Evolutionary conservation across 1,284 basidiomycete species (phyloP).

Genomic region (Marasmius sp.): DNA sequence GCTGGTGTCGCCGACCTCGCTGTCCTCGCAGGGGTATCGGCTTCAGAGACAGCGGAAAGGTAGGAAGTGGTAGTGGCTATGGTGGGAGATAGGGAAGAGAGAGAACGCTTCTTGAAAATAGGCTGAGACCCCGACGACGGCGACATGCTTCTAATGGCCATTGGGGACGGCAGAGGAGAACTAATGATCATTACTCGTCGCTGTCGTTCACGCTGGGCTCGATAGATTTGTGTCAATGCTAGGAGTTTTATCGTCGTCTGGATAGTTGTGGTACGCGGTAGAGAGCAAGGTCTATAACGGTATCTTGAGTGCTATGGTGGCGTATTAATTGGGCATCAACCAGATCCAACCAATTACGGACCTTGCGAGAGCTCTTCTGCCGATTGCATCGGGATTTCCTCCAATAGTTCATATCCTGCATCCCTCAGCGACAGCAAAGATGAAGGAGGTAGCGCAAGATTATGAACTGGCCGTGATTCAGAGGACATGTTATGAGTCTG

Average conservation of each 20-base stretch:
- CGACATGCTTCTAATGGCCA: conserved; percentile 16
- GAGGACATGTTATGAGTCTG: no score
- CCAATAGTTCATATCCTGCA: no score
- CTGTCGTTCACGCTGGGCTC: neutral
- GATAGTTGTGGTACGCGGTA: neutral
- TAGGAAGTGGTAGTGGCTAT: conserved; percentile 69
- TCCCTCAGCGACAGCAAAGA: no score
- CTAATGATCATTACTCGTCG: conserved; percentile 8
- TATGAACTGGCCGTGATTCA: no score
- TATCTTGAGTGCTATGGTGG: no score
- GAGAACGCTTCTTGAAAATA: conserved; percentile 64
- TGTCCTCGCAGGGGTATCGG: conserved; percentile 57
- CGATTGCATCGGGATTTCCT: no score
- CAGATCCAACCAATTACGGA: no score
- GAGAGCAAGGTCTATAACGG: neutral
- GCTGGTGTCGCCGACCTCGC: conserved; percentile 51
- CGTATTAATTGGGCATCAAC: no score
- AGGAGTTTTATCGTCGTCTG: no score
- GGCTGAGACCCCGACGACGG: conserved; percentile 48
- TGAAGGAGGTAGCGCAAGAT: no score
- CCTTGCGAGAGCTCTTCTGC: no score
- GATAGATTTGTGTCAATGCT: neutral
- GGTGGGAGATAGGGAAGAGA: conserved; percentile 37
- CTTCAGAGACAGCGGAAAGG: conserved; percentile 68
- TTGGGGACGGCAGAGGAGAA: conserved; percentile 16